Base-by-base conservation (phyloP, 306 rosid genomes). In the Casuarina cunninghamiana region DNA sequence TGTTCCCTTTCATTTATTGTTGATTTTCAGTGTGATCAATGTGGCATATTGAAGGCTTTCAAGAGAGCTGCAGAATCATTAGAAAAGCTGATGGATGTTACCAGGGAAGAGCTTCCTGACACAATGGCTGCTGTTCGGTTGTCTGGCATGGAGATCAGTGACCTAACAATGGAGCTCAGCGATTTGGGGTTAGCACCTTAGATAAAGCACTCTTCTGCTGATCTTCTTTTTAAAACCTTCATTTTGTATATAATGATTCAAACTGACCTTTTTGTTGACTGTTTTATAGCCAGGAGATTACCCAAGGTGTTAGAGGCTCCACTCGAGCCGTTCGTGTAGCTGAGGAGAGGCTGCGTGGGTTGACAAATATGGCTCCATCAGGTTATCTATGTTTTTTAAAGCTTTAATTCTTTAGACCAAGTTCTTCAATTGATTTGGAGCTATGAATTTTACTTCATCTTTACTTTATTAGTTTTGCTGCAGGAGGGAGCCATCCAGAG, bases 91-190 rank as follows among this genome's bases (percentile, higher is more conserved):
- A 89, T 93, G 97, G 97, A 93, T 85, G 83, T 87, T 3, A 80
- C 96, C 26, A 86, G 96, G 85, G 97, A 91, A 82, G 99, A 95
- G 80, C 90, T 95, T 77, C 99, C 99, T 0, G 92, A 83, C 68
- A 95, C 99, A 48, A 91, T 93, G 97, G 91, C 96, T 17, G 90
- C 97, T 53, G 83, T 95, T 82, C 89, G 96, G 7, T 81, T 95
- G 85, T 95, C 99, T 74, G 97, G 97, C 79, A 93, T 93, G 97
- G 98, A 96, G 90, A 91, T 93, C 71, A 88, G 91, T 75, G 99
- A 96, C 84, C 80, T 93, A 41, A 93, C 98, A 16, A 86, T 89
- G 76, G 96, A 93, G 76, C 97, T 96, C 73, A 90, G 94, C 80
- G 97, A 93, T 86, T 75, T 91, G 12, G 96, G 99, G 96, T 91